These are phyloP conservation scores for Coemansia sp. DNA, from an alignment of 192 early-diverging fungal genomes.

Conservation along the genomic window DNA sequence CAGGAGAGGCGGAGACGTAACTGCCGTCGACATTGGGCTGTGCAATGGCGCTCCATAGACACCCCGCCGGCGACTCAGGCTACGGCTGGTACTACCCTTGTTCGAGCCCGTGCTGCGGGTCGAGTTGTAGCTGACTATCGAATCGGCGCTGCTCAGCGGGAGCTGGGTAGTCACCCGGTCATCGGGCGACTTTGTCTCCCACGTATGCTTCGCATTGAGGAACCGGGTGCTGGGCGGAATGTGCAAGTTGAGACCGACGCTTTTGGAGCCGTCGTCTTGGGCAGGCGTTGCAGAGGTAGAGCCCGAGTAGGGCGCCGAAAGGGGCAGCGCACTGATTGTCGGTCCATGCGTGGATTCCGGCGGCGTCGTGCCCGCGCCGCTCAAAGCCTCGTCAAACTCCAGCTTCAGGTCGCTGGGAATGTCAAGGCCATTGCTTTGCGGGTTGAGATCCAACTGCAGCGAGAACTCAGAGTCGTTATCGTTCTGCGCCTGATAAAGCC, in stretches of 20 bases:
- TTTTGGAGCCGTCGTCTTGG: slow-evolving; percentile 5
- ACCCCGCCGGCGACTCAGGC: slow-evolving; percentile 22
- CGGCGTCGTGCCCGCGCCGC: slow-evolving; percentile 23
- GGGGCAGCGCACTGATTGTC: slow-evolving; percentile 3
- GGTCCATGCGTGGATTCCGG: slow-evolving; percentile 18
- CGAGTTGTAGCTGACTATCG: slow-evolving; percentile 7
- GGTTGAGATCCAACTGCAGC: slow-evolving; percentile 30
- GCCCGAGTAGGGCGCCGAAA: slow-evolving; percentile 2
- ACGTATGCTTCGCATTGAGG: slow-evolving; percentile 10
- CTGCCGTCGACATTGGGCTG: neutral
- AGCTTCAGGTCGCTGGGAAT: slow-evolving; percentile 43
- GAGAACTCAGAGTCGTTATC: slow-evolving; percentile 35
- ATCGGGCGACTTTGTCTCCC: slow-evolving; percentile 37
- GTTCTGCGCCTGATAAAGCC: slow-evolving; percentile 1
- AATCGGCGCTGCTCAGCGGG: slow-evolving; percentile 17
- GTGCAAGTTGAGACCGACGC: slow-evolving; percentile 24
- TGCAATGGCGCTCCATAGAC: slow-evolving; percentile 31
- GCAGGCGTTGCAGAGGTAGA: slow-evolving; percentile 2
- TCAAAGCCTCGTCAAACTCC: slow-evolving; percentile 40
- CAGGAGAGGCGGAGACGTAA: neutral
- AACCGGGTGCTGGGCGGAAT: slow-evolving; percentile 13
- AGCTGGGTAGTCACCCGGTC: neutral
- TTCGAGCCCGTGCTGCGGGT: slow-evolving; percentile 1
- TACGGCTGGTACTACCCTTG: neutral
- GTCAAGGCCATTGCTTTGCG: slow-evolving; percentile 18